Base-by-base conservation (phyloP, 2,329 filamentous ascomycete species). In the Aspergillus udagawae region DNA sequence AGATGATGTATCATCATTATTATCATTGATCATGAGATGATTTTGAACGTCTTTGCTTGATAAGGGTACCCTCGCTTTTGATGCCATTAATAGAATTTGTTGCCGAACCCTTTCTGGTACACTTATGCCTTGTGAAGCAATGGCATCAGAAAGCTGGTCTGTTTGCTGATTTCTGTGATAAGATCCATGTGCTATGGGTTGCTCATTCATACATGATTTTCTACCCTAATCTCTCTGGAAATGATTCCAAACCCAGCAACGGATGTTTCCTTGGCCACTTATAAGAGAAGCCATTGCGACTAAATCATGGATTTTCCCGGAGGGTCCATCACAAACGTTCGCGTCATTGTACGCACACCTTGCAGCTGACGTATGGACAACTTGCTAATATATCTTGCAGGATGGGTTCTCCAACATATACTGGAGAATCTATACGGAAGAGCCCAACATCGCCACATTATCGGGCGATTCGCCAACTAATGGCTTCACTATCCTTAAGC, bases 281-380 rank as follows among this genome's bases (percentile, higher is more conserved):
- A 61, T 63, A 66, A 64, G 63, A 64, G 63, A 61, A 65, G 61
- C 62, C 63, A 58, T 63, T 61, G 59, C 63, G 57, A 51, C 58
- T 65, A 61, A 71, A 74, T 56, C 61, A 77, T 77, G 75, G 75
- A 77, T 63, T 77, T 77, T 67, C 75, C 75, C 58, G 72, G 71
- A 61, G 70, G 67, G 58, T 72, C 72, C 57, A 71, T 70, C 62
- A 77, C 75, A 48, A 77, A 77, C 61, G 66, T 77, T 61, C 71
- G 70, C 65, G 65, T 71, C 54, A 72, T 77, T 66, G 75, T 77
- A 70, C 63, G 75, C 70, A 47, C 55, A n/a, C 52, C 32, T 45
- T 27, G 25, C 6, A 21, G 49, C 38, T 27, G 27, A n/a, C 23
- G 44, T 32, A 20, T 38, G 25, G 32, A 21, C 25, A 27, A 54